Percentiles rank a stretch among this genome's conserved stretches.
Evolutionary conservation across 139 green algal species (phyloP).

Genomic region (Tetratostichococcus sp.): DNA sequence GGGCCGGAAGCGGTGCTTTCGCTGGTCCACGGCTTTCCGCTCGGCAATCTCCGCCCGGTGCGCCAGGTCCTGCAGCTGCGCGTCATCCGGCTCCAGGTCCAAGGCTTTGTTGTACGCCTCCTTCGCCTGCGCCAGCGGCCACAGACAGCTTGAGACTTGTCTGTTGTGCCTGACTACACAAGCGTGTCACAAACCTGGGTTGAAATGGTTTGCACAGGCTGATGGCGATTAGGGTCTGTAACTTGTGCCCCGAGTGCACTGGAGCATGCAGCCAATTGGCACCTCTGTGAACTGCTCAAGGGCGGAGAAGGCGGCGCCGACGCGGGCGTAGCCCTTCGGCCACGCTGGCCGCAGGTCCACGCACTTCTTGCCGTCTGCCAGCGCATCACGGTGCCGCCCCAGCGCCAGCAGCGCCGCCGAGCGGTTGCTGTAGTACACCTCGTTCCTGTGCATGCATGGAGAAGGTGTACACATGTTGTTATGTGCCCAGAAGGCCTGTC

Average conservation of each 20-base stretch:
- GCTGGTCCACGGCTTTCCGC: constrained; percentile 22
- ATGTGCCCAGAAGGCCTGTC: not conserved
- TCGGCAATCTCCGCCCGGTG: constrained; percentile 36
- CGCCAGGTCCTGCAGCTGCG: constrained; percentile 32
- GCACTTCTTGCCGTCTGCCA: constrained; percentile 43
- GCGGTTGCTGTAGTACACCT: constrained; percentile 79
- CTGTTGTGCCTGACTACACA: too few species aligned
- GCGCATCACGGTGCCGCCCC: constrained; percentile 44
- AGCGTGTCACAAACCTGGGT: too few species aligned
- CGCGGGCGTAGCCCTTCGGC: constrained; percentile 42
- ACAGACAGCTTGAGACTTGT: too few species aligned
- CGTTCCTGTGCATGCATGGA: constrained; percentile 38
- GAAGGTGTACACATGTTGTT: not conserved
- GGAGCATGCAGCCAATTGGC: not conserved
- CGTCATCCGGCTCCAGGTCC: constrained; percentile 66
- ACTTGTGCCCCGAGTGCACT: too few species aligned
- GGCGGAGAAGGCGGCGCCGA: constrained; percentile 42
- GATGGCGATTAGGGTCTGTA: too few species aligned
- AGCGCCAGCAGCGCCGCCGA: constrained; percentile 52
- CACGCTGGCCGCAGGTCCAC: constrained; percentile 37
- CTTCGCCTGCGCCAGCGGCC: constrained; percentile 25
- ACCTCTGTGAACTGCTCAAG: constrained; percentile 49
- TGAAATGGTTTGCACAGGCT: too few species aligned
- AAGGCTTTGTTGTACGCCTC: constrained; percentile 62
- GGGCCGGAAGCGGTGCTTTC: constrained; percentile 28